These are phyloP conservation scores for Colletotrichum lentis DNA, from an alignment of 2,329 filamentous ascomycete genomes.

Conservation along the genomic window DNA sequence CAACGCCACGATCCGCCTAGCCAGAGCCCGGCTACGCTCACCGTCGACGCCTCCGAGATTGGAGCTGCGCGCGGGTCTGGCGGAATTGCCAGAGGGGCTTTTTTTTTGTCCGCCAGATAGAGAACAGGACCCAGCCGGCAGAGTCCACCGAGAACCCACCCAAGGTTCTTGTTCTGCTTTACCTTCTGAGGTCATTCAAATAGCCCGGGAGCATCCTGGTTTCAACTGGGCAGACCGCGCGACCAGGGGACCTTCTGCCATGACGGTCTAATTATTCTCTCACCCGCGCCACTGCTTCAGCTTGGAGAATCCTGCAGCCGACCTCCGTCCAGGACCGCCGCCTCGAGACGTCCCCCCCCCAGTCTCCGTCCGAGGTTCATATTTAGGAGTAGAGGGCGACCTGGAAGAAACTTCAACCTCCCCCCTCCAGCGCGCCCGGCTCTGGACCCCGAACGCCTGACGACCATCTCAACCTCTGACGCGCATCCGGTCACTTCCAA, in stretches of 20 bases:
- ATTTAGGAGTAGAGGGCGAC: constrained; percentile 30
- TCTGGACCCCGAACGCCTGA: constrained; percentile 7
- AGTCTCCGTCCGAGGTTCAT: constrained; percentile 35
- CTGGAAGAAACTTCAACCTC: constrained; percentile 23
- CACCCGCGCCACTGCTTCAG: constrained; percentile 33
- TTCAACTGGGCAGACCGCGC: constrained; percentile 3
- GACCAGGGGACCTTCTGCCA: constrained; percentile 12
- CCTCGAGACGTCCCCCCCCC: constrained; percentile 32
- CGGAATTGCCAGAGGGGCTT: constrained; percentile 32
- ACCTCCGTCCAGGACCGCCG: constrained; percentile 23
- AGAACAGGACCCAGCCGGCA: constrained; percentile 20
- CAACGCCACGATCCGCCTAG: constrained; percentile 26
- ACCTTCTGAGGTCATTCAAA: constrained; percentile 28
- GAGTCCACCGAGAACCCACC: constrained; percentile 25
- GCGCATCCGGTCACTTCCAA: constrained; percentile 17
- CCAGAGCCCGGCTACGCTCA: constrained; percentile 20
- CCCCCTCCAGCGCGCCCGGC: not conserved
- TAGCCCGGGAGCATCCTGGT: constrained; percentile 29
- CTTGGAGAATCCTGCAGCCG: constrained; percentile 16
- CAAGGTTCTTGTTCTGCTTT: constrained; percentile 25
- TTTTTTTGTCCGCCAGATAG: constrained; percentile 20
- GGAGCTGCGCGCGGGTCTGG: constrained; percentile 25
- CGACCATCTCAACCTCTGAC: constrained; percentile 36
- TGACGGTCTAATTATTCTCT: constrained; percentile 30
- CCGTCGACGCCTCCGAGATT: constrained; percentile 30